Evolutionary conservation across 2,329 filamentous ascomycete species (phyloP), one percentile per base, ranked within the genome.

Genomic region (Pseudogymnoascus sp.): DNA sequence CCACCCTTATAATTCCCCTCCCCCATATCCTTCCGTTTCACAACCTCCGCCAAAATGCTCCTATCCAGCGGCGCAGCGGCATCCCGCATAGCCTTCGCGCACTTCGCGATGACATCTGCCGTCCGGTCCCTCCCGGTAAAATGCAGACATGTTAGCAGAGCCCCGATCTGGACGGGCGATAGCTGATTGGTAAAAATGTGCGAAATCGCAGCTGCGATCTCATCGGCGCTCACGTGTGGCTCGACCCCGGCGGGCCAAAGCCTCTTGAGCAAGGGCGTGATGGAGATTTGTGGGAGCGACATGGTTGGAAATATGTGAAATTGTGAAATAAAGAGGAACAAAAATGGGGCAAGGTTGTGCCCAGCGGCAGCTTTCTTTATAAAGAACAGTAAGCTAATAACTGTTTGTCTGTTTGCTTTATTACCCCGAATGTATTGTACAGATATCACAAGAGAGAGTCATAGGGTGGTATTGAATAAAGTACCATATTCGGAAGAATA

Each of bases 101-200:
- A 93, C 78, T 88, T 87, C 63, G 91, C 90, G 69, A 99, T 85
- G 42, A 99, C 90, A 72, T 95, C 90, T 26, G 93, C 85, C 67
- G 88, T 85, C 68, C 89, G 85, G 75, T 97, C 95, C 75, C 91
- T 85, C 64, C 87, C 86, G 1, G 92, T 96, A 69, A 96, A 97
- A 77, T 97, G 93, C 54, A 99, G 81, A 63, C 92, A 90, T 72
- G 95, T 97, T 62, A 97, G 81, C 63, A 99, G 81, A 40, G 93
- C 89, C 62, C 90, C 90, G 0, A 90, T 89, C 75, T 97, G 95
- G 7, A 93, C 89, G 40, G 90, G 87, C n/a, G 90, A 93, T 16
- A 97, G 81, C 68, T 86, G 86, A 77, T 97, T 88, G 64, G 92
- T 93, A 76, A 97, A 97, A 73, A 97, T 96, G 72, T 93, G 82